Conservation (phyloP, 2,329 filamentous ascomycete genomes). For the Fusarium subtropicale region DNA sequence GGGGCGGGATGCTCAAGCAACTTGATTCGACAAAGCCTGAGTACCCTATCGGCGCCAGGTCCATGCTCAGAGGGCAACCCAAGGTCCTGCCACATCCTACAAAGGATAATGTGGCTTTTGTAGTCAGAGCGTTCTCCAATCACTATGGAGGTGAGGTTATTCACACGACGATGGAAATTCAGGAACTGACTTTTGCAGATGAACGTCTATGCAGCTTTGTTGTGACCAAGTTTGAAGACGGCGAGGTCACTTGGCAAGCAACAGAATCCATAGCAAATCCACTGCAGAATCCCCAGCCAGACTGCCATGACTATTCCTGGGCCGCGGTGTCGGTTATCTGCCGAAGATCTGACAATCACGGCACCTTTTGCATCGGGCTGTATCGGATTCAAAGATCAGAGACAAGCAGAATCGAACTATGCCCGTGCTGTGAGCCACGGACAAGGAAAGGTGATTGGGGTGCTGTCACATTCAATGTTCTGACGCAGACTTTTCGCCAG, state of each 20-base stretch:
- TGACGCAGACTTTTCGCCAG: conserved; percentile 27
- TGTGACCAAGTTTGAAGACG: conserved; percentile 31
- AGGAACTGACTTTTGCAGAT: conserved; percentile 10
- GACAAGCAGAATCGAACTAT: not conserved
- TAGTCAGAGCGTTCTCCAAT: conserved; percentile 22
- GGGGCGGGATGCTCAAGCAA: conserved; percentile 33
- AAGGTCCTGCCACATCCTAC: conserved; percentile 42
- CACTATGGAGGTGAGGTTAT: conserved; percentile 5
- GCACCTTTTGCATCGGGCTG: conserved; percentile 32
- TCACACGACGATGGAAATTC: not conserved
- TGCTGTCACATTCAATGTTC: conserved; percentile 35
- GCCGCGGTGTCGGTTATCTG: conserved; percentile 1
- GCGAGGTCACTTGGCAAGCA: conserved; percentile 7
- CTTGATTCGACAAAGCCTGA: conserved; percentile 24
- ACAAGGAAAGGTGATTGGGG: conserved; percentile 27
- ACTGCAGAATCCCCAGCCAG: not conserved
- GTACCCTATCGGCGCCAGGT: not conserved
- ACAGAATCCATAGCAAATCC: conserved; percentile 27
- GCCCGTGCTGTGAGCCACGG: conserved; percentile 11
- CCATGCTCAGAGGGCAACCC: conserved; percentile 26
- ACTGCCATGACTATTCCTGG: not conserved
- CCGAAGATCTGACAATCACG: conserved; percentile 30
- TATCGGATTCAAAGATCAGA: conserved; percentile 12
- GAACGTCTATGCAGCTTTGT: conserved; percentile 5
- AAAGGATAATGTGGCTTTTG: conserved; percentile 32